phyloP scores from a whole-genome alignment of 2,329 filamentous ascomycete species.

The Trichoderma sp. region DNA sequence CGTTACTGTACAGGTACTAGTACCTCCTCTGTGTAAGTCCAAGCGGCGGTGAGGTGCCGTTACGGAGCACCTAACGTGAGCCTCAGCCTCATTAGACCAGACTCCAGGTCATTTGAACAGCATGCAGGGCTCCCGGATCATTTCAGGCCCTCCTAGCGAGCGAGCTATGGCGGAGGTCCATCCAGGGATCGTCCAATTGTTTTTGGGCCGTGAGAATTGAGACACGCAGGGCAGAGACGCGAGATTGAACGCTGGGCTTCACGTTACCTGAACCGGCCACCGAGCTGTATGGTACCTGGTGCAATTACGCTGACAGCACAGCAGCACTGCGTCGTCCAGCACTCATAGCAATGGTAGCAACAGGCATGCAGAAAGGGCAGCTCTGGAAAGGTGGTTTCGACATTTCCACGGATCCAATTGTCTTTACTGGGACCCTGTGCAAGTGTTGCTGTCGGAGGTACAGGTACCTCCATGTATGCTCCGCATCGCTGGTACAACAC shows the following conservation, averaged over 20 bases:
- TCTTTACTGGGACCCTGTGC: not conserved
- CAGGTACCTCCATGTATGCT: not conserved
- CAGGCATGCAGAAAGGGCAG: not conserved
- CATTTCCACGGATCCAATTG: not conserved
- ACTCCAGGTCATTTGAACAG: conserved; percentile 1
- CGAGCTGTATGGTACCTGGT: not conserved
- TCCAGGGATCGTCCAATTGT: not conserved
- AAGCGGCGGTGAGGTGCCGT: conserved; percentile 17
- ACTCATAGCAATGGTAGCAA: not conserved
- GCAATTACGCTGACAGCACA: not conserved
- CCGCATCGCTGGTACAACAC: not conserved
- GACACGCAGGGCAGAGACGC: conserved; percentile 10
- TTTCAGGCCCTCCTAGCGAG: not conserved
- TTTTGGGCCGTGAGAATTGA: conserved; percentile 4
- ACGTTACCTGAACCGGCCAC: not conserved
- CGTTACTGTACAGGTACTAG: not conserved
- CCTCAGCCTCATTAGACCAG: conserved; percentile 8
- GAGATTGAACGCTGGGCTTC: conserved; percentile 2
- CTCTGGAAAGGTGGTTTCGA: not conserved
- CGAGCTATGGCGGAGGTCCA: not conserved
- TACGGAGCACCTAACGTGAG: not conserved
- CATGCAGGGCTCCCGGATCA: not conserved
- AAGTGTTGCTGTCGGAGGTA: not conserved
- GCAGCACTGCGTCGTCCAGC: not conserved
- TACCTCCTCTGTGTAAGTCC: not conserved